These are phyloP conservation scores for Pholiota adiposa DNA, from an alignment of 1,284 basidiomycete genomes.

Conservation along the genomic window DNA sequence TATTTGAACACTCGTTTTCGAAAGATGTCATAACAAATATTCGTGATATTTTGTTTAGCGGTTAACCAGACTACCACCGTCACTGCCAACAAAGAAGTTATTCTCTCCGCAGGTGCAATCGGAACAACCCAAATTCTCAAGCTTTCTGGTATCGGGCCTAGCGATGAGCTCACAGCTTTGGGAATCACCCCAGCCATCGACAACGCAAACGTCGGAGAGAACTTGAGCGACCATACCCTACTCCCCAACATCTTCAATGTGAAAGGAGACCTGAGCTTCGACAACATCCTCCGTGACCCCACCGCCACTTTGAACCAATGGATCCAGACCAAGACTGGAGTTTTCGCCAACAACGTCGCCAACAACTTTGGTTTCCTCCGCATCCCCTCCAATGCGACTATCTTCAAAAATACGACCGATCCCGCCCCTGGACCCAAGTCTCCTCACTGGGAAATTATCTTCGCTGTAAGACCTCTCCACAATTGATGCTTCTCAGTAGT, in stretches of 20 bases:
- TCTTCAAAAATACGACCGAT: conserved; percentile 28
- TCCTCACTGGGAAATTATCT: conserved; percentile 35
- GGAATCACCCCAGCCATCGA: conserved; percentile 28
- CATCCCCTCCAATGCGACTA: conserved; percentile 24
- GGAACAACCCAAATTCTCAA: conserved; percentile 33
- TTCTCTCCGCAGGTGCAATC: conserved; percentile 32
- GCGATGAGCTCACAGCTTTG: conserved; percentile 20
- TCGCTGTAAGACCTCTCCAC: conserved; percentile 25
- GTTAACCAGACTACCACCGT: neutral
- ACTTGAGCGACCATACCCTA: conserved; percentile 37
- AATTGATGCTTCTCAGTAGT: neutral
- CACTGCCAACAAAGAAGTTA: neutral
- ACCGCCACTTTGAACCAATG: conserved; percentile 27
- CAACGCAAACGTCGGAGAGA: conserved; percentile 34
- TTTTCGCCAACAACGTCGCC: conserved; percentile 29
- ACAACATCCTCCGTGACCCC: conserved; percentile 27
- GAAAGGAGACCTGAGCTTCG: conserved; percentile 27
- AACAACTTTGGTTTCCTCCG: conserved; percentile 33
- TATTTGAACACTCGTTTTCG: neutral
- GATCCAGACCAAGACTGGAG: conserved; percentile 24
- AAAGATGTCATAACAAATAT: too few relatives aligned
- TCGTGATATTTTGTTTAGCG: neutral
- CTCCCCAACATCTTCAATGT: conserved; percentile 32
- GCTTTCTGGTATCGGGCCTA: conserved; percentile 36
- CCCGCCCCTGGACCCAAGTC: conserved; percentile 33